Conservation (phyloP, 106 monocot species). For the Vanilla planifolia region DNA sequence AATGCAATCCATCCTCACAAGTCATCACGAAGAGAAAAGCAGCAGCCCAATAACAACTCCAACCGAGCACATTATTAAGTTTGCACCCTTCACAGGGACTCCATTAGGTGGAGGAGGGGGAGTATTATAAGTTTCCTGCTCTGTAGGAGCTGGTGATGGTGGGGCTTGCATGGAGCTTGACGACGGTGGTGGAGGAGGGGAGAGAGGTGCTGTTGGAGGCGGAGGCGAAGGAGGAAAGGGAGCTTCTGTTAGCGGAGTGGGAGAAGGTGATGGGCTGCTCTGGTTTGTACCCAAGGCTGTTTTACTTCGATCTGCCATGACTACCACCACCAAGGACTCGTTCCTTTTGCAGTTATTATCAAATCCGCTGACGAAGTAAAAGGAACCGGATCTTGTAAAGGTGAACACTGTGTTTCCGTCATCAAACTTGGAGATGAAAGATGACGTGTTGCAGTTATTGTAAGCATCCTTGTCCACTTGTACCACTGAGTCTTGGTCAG, state of each 20-base stretch:
- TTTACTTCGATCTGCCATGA: constrained; percentile 18
- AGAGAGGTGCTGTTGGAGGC: background rate
- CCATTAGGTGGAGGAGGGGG: constrained; percentile 14
- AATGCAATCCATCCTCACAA: background rate
- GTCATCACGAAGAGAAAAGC: constrained; percentile 9
- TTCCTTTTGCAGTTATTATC: constrained; percentile 38
- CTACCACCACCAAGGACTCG: constrained; percentile 14
- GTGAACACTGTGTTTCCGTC: constrained; percentile 58
- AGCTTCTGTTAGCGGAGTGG: background rate
- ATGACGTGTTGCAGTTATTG: constrained; percentile 53
- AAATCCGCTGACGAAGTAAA: constrained; percentile 61
- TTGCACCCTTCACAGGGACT: constrained; percentile 16
- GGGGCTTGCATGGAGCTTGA: background rate
- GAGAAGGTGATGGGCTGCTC: background rate
- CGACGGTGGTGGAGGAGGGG: constrained; percentile 7
- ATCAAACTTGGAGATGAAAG: constrained; percentile 23
- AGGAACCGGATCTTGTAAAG: constrained; percentile 29
- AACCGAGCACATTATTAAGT: constrained; percentile 15
- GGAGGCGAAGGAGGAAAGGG: constrained; percentile 6
- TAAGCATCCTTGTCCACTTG: constrained; percentile 34
- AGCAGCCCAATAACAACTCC: constrained; percentile 13
- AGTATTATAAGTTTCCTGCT: background rate
- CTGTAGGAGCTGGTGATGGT: constrained; percentile 8
- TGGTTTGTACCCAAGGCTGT: background rate
- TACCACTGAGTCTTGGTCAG: constrained; percentile 47